Percentiles rank a stretch among this genome's conserved stretches.
These are phyloP conservation scores for Penicillium soppii DNA, from an alignment of 495 filamentous ascomycete genomes.

Conservation along the genomic window DNA sequence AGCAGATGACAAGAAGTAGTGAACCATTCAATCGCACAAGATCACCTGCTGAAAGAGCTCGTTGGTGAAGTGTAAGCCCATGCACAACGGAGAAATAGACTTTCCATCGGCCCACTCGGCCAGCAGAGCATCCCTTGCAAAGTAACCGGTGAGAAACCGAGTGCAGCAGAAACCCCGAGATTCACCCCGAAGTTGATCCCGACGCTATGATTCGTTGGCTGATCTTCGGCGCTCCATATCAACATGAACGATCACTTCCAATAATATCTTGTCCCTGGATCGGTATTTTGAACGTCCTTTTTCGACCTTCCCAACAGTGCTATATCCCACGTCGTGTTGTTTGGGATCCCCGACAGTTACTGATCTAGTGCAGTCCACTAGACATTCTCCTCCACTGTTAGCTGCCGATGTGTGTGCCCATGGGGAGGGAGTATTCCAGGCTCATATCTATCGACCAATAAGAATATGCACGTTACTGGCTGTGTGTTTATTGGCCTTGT, in stretches of 20 bases:
- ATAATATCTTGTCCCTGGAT: neutral
- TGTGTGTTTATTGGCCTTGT: neutral
- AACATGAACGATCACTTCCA: neutral
- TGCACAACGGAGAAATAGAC: neutral
- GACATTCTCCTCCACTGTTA: neutral
- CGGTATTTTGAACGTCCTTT: neutral
- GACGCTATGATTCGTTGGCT: neutral
- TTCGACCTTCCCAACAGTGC: neutral
- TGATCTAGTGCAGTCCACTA: neutral
- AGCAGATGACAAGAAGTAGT: too few relatives aligned
- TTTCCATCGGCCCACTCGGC: neutral
- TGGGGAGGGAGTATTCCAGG: too few relatives aligned
- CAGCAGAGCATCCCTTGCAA: neutral
- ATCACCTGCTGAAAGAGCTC: neutral
- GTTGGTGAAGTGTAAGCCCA: neutral
- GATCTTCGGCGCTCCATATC: neutral
- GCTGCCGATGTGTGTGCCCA: neutral
- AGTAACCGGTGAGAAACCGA: neutral
- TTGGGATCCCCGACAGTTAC: neutral
- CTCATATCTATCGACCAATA: neutral
- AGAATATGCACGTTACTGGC: neutral
- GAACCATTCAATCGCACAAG: too few relatives aligned
- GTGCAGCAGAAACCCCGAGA: neutral
- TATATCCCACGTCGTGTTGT: neutral
- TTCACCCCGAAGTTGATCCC: conserved; percentile 2